Conservation (phyloP, 768 basidiomycete species). For the Boletus edulis region DNA sequence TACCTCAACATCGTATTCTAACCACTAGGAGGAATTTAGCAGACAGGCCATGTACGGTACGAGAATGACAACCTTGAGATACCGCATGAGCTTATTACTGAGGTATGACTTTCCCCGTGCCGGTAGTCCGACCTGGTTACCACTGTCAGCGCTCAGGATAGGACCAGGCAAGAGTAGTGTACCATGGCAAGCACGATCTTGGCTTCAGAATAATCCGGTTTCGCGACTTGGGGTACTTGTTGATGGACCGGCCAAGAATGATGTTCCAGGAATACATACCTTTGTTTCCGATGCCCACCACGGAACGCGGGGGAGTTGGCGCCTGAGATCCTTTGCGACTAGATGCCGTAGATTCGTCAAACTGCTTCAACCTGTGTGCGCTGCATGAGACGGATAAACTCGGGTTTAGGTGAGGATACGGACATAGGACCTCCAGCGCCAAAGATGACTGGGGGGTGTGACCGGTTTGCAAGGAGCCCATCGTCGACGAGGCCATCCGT, state of each 20-base stretch:
- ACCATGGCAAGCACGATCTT: constrained; percentile 99
- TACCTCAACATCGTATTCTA: constrained; percentile 95
- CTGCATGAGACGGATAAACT: background rate
- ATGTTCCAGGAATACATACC: constrained; percentile 40
- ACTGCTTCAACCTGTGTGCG: constrained; percentile 64
- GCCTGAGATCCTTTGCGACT: constrained; percentile 72
- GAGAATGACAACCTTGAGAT: constrained; percentile 68
- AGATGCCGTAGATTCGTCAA: constrained; percentile 70
- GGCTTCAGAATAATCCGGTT: constrained; percentile 97
- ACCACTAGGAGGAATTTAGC: constrained; percentile 63
- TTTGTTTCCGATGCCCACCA: constrained; percentile 88
- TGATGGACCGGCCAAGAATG: background rate
- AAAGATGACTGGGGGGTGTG: constrained; percentile 54
- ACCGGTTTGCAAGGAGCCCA: constrained; percentile 12
- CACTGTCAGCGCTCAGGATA: background rate
- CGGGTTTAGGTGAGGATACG: background rate
- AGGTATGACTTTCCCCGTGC: constrained; percentile 98
- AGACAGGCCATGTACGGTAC: background rate
- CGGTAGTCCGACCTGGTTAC: constrained; percentile 84
- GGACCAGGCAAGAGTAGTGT: constrained; percentile 6
- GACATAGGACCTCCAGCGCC: constrained; percentile 75
- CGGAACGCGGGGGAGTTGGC: constrained; percentile 76
- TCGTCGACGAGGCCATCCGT: constrained; percentile 14
- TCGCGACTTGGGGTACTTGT: constrained; percentile 58
- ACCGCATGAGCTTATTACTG: constrained; percentile 96